phyloP scores from a whole-genome alignment of 495 filamentous ascomycete genomes.

The Ramalina intermedia region DNA sequence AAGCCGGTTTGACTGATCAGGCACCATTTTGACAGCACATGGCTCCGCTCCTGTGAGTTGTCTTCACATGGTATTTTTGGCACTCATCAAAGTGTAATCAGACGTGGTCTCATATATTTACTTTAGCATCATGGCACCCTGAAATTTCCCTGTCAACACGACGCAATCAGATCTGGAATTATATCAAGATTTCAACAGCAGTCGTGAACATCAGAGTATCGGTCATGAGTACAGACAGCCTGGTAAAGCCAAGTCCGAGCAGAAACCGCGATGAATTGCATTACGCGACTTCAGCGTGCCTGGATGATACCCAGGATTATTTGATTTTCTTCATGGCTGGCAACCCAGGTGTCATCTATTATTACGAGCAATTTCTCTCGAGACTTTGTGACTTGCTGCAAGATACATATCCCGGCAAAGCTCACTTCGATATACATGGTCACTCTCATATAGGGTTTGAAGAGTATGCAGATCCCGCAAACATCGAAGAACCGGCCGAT shows the following conservation, averaged over 20 bases:
- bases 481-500: constrained; percentile 23
- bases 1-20: too few species aligned
- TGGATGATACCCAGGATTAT: constrained; percentile 6
- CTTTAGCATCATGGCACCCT: too few species aligned
- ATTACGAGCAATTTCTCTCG: constrained; percentile 62
- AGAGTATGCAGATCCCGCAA: constrained; percentile 25
- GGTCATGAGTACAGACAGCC: constrained; percentile 7
- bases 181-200: not conserved
- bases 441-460: constrained; percentile 63
- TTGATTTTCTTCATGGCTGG: constrained; percentile 61
- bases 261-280: constrained; percentile 3
- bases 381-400: constrained; percentile 25
- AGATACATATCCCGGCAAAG: not conserved
- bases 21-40: too few species aligned
- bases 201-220: too few species aligned
- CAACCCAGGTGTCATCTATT: constrained; percentile 73
- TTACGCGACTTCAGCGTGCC: constrained; percentile 3
- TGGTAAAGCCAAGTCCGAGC: not conserved
- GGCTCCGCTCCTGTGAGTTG: too few species aligned
- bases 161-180: not conserved
- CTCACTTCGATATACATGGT: constrained; percentile 47
- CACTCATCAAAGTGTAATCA: too few species aligned
- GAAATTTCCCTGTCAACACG: not conserved
- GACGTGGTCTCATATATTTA: too few species aligned
- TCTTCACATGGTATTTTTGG: too few species aligned